These are phyloP conservation scores for Paramecium primaurelia DNA, from an alignment of 73 alveolate genomes.

Conservation along the genomic window DNA sequence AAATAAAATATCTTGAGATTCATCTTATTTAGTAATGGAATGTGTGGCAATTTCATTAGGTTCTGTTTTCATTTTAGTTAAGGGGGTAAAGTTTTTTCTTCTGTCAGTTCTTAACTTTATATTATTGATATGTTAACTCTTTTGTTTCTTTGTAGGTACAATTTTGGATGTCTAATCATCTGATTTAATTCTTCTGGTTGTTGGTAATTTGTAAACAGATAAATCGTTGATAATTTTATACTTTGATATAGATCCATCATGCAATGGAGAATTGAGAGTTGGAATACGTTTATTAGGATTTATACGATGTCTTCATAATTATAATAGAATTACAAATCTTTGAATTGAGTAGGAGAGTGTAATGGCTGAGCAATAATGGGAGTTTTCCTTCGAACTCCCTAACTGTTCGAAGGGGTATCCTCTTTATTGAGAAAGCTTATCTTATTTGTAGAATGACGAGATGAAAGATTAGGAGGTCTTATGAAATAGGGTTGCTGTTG, in stretches of 20 bases:
- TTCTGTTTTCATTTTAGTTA: background rate
- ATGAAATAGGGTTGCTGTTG: background rate
- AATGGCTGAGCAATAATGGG: background rate
- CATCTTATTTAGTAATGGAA: background rate
- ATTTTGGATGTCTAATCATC: background rate
- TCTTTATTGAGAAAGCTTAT: background rate
- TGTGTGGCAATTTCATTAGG: background rate
- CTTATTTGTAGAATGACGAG: background rate
- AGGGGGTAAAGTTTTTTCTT: background rate
- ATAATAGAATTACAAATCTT: background rate
- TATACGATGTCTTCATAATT: background rate
- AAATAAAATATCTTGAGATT: background rate
- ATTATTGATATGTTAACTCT: background rate
- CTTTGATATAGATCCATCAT: background rate
- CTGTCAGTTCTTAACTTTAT: background rate
- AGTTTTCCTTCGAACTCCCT: background rate
- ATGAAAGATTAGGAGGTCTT: background rate
- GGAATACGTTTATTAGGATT: background rate
- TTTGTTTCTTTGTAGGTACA: background rate
- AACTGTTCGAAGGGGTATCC: slow-evolving; percentile 10
- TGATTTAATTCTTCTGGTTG: background rate
- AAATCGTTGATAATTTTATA: background rate
- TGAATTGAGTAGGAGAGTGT: background rate
- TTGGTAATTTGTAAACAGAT: background rate
- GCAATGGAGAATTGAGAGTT: background rate